These are phyloP conservation scores for Chenopodium berlandieri DNA, from an alignment of 148 eudicot species.

Conservation along the genomic window DNA sequence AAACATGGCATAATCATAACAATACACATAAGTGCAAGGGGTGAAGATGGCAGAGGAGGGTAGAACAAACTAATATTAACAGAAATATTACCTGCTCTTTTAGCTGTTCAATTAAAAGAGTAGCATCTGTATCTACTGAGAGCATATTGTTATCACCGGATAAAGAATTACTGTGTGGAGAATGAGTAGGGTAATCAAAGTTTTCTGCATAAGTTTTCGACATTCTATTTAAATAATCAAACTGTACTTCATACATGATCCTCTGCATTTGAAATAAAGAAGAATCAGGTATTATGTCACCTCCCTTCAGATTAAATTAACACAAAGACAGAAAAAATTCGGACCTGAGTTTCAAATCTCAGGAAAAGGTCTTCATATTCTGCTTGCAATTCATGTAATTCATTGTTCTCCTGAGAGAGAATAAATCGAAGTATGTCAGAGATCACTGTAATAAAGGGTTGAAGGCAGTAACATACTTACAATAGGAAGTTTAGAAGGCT, in stretches of 20 bases:
- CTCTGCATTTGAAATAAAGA: constrained; percentile 37
- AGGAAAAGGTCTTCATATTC: constrained; percentile 69
- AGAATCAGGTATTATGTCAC: not conserved
- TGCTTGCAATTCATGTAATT: constrained; percentile 49
- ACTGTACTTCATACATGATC: constrained; percentile 59
- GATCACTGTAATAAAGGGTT: constrained; percentile 14
- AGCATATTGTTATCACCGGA: constrained; percentile 24
- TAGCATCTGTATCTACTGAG: constrained; percentile 55
- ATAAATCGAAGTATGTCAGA: constrained; percentile 27
- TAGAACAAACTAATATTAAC: constrained; percentile 1
- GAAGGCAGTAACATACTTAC: constrained; percentile 3
- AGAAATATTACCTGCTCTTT: constrained; percentile 64
- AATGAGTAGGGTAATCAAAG: constrained; percentile 12
- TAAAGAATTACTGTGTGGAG: constrained; percentile 18
- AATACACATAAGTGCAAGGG: not conserved
- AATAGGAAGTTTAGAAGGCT: not conserved
- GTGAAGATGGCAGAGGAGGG: not conserved
- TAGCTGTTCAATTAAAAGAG: constrained; percentile 59
- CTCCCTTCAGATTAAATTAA: not conserved
- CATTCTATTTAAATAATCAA: constrained; percentile 64
- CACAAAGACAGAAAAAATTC: constrained; percentile 9
- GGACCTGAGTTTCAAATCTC: constrained; percentile 76
- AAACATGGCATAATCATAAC: constrained; percentile 17
- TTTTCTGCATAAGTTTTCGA: constrained; percentile 38
- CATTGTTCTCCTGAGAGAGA: constrained; percentile 52